Evolutionary conservation across 2,329 filamentous ascomycete species (phyloP).

Genomic region (Fusarium graminum): DNA sequence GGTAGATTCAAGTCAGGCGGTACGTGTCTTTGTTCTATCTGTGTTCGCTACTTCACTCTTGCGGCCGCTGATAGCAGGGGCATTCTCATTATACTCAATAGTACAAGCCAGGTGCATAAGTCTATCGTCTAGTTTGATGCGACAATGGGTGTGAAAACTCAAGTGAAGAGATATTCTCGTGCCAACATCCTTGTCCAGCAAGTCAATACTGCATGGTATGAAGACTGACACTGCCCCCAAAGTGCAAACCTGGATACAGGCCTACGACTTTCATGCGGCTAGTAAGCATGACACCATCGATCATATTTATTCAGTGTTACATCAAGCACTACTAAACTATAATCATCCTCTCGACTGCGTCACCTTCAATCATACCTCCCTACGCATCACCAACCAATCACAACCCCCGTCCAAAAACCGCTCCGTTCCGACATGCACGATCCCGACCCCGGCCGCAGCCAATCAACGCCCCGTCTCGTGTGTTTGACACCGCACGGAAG

Average conservation of each 20-base stretch:
- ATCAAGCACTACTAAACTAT: not conserved
- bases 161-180: not conserved
- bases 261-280: not conserved
- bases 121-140: not conserved
- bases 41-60: not conserved
- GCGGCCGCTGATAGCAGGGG: not conserved
- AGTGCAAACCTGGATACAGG: too few species aligned
- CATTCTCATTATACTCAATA: not conserved
- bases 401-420: not conserved
- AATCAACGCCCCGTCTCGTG: not conserved
- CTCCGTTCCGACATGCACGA: slow-evolving; percentile 28
- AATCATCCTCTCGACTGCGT: not conserved
- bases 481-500: slow-evolving; percentile 26
- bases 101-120: not conserved
- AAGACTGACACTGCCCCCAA: too few species aligned
- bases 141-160: too few species aligned
- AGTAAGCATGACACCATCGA: not conserved
- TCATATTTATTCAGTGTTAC: not conserved
- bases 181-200: not conserved
- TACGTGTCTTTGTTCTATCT: slow-evolving; percentile 5
- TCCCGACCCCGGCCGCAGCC: slow-evolving; percentile 10
- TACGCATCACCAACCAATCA: slow-evolving; percentile 5
- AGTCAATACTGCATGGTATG: too few species aligned
- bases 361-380: not conserved
- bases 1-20: not conserved